phyloP scores from a whole-genome alignment of 257 asterid genomes.

The Fraxinus pennsylvanica region DNA sequence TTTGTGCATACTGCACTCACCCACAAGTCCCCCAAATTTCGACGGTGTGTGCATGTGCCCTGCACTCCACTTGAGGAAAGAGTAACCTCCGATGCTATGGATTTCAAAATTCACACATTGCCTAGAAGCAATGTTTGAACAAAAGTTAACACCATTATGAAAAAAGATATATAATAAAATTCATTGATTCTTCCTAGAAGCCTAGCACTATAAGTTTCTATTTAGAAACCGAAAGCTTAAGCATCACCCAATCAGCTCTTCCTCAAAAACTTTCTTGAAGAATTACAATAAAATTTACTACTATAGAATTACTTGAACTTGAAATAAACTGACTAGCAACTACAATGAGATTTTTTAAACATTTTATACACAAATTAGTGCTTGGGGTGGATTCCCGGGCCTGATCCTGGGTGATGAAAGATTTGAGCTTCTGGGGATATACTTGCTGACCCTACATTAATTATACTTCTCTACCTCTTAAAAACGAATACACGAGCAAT shows the following conservation, averaged over 20 bases:
- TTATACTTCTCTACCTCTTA: conserved; percentile 4
- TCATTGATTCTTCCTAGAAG: not conserved
- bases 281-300: not conserved
- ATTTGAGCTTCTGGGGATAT: not conserved
- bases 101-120: no score
- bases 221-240: not conserved
- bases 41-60: no score
- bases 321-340: not conserved
- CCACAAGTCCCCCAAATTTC: no score
- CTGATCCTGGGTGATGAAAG: not conserved
- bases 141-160: no score
- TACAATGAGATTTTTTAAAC: not conserved
- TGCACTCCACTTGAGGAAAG: no score
- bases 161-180: no score
- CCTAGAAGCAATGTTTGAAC: no score
- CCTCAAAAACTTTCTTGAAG: not conserved
- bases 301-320: not conserved
- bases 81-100: no score
- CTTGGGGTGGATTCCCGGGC: not conserved
- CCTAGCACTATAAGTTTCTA: not conserved
- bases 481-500: conserved; percentile 2
- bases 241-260: not conserved
- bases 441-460: not conserved
- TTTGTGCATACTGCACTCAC: no score
- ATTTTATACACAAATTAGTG: not conserved